A percentile compares a stretch with the other conserved stretches of the same genome.
Evolutionary conservation across 2,329 filamentous ascomycete species (phyloP).

Genomic region (Ceratocystis diversiconidia): DNA sequence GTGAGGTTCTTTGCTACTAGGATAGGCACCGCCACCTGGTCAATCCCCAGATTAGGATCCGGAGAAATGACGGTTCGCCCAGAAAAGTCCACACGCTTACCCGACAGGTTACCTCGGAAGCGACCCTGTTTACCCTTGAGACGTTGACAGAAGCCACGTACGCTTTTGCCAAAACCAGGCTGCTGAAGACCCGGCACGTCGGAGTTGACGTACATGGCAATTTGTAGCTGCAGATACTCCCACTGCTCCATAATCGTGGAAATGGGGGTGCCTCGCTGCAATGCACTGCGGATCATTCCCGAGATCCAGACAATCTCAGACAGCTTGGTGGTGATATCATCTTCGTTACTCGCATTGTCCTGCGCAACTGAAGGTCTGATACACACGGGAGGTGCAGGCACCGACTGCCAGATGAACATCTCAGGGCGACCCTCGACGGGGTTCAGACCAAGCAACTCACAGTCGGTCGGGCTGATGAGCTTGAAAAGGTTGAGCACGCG

Average conservation of each 20-base stretch:
- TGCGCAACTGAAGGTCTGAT: constrained; percentile 90
- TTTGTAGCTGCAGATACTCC: constrained; percentile 90
- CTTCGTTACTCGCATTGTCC: constrained; percentile 84
- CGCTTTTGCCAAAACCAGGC: constrained; percentile 71
- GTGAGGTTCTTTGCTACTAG: constrained; percentile 94
- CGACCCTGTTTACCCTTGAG: constrained; percentile 95
- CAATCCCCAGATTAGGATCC: constrained; percentile 84
- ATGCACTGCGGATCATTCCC: constrained; percentile 66
- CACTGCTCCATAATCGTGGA: constrained; percentile 93
- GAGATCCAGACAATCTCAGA: constrained; percentile 91
- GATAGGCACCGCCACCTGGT: constrained; percentile 82
- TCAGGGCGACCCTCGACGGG: constrained; percentile 78
- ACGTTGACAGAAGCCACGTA: constrained; percentile 86
- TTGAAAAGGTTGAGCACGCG: constrained; percentile 84
- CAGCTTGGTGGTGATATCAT: constrained; percentile 93
- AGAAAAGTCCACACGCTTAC: constrained; percentile 97
- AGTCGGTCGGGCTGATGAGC: constrained; percentile 69
- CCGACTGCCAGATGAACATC: constrained; percentile 94
- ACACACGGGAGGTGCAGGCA: constrained; percentile 85
- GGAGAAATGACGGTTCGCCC: constrained; percentile 95
- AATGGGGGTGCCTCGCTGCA: constrained; percentile 71
- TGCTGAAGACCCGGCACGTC: constrained; percentile 88
- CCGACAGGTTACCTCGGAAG: constrained; percentile 90
- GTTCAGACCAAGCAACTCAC: constrained; percentile 79
- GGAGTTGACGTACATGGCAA: constrained; percentile 97